Base-by-base conservation (phyloP, 495 filamentous ascomycete species). In the Neurospora tetrasperma region DNA sequence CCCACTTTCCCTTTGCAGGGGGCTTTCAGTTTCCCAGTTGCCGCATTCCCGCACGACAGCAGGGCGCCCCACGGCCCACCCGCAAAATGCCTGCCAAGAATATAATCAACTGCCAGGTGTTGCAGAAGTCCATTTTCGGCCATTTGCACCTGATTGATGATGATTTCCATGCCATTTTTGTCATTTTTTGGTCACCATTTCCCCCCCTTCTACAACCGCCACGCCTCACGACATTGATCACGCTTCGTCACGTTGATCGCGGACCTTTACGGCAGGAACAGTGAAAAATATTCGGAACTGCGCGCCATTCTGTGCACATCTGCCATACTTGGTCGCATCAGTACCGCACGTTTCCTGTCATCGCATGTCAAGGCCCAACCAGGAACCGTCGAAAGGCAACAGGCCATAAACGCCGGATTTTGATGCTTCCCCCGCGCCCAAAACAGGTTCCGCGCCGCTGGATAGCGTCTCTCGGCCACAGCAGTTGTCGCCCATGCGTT, bases 371-470 rank as follows among this genome's bases (percentile, higher is more conserved):
- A 62, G 27, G 54, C 54, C 54, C 54, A 62, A 62, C 48, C 20
- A 27, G 20, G 10, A 54, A 54, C 46, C 48, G 27, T 59, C 23
- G 48, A 59, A 59, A 59, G 31, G 23, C 54, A 66, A 66, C 54
- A 66, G 54, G 27, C 54, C 54, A 66, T 66, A 66, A 66, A 35
- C 54, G 75, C 73, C 73, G 71, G 75, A 77, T 76, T 72, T 76
- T 79, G 74, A 81, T 81, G 80, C 77, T 75, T 7, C 69, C 69
- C 71, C 70, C 76, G 78, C 78, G 74, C 70, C 62, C 74, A 73
- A 42, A 72, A 66, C 76, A 74, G 62, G 76, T 73, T 69, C 74
- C 76, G 48, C 77, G 73, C 69, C 71, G 76, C 44, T 74, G 75
- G 66, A 78, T 76, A 35, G 75, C 80, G 72, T 79, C 75, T 48